Evolutionary conservation across 495 filamentous ascomycete genomes (phyloP), one percentile per base, ranked within the genome.

Genomic region (Oidiodendron maius): DNA sequence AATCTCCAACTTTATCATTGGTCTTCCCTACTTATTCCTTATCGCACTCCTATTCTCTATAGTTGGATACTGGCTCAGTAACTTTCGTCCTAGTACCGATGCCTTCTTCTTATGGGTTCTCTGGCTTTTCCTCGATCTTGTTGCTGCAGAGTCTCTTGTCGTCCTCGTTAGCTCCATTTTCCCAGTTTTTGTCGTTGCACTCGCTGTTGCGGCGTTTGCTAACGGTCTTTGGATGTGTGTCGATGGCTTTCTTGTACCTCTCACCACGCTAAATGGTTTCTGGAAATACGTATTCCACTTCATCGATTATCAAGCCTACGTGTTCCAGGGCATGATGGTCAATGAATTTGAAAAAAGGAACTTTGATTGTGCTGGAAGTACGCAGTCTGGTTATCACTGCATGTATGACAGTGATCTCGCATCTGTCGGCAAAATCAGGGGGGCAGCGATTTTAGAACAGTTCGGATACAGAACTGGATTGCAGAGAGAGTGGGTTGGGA

Each of bases 281-380:
- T 93, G 84, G 82, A 76, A 78, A 60, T 93, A 91, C 61, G 84
- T 86, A 1, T 89, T 90, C 55, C 80, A 86, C 52, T 90, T 85
- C 58, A 91, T 89, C 58, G 85, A 91, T 56, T 90, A 89, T 58
- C 85, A 89, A 64, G 67, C 68, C 55, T 42, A 54, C 42, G 87
- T 89, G 25, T 91, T 91, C 70, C 81, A 87, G 51, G 86, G 86
- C 15, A 89, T 91, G 87, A 87, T 91, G 85, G 76, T 90, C n/a
- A 91, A 90, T 60, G 86, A 91, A 64, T 89, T 91, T 59, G 64
- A 61, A 0, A 28, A 77, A 11, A 64, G 86, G 3, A 72, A 52
- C n/a, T 91, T 83, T 57, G 59, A 59, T n/a, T 91, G 86, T 52
- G 40, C 34, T 8, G 50, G 35, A 3, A 71, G 66, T 1, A 87